These are phyloP conservation scores for Plasmodium relictum DNA, from an alignment of 169 alveolate species.

Conservation along the genomic window DNA sequence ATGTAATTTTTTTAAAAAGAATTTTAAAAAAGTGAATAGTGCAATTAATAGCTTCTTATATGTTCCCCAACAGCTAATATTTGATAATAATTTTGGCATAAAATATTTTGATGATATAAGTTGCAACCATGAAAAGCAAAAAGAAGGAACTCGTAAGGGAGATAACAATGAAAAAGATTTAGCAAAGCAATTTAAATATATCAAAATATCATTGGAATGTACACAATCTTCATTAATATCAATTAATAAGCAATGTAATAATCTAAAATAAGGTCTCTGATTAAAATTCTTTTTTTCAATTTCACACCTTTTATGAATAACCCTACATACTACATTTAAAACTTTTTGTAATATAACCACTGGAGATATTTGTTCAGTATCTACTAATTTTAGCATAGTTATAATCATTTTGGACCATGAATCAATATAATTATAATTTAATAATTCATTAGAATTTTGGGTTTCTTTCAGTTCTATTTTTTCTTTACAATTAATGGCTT, in stretches of 20 bases:
- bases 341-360: slow-evolving; percentile 58
- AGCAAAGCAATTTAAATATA: slow-evolving; percentile 68
- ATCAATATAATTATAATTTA: slow-evolving; percentile 70
- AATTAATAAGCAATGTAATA: slow-evolving; percentile 60
- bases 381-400: slow-evolving; percentile 59
- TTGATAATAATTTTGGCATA: slow-evolving; percentile 90
- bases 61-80: slow-evolving; percentile 87
- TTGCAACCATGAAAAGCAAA: slow-evolving; percentile 77
- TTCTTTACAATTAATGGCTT: slow-evolving; percentile 4
- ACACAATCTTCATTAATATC: slow-evolving; percentile 48
- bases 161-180: slow-evolving; percentile 45
- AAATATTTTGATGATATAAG: slow-evolving; percentile 79
- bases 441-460: slow-evolving; percentile 30
- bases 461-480: slow-evolving; percentile 30
- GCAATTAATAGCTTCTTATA: slow-evolving; percentile 85
- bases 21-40: slow-evolving; percentile 82
- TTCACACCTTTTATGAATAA: slow-evolving; percentile 63
- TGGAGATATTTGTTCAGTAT: slow-evolving; percentile 66
- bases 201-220: slow-evolving; percentile 27
- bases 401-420: slow-evolving; percentile 69
- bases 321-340: slow-evolving; percentile 62
- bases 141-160: slow-evolving; percentile 71
- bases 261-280: slow-evolving; percentile 78
- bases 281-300: slow-evolving; percentile 31
- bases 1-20: slow-evolving; percentile 78